These are phyloP conservation scores for Annulohypoxylon stygium DNA, from an alignment of 495 filamentous ascomycete genomes.

Conservation along the genomic window DNA sequence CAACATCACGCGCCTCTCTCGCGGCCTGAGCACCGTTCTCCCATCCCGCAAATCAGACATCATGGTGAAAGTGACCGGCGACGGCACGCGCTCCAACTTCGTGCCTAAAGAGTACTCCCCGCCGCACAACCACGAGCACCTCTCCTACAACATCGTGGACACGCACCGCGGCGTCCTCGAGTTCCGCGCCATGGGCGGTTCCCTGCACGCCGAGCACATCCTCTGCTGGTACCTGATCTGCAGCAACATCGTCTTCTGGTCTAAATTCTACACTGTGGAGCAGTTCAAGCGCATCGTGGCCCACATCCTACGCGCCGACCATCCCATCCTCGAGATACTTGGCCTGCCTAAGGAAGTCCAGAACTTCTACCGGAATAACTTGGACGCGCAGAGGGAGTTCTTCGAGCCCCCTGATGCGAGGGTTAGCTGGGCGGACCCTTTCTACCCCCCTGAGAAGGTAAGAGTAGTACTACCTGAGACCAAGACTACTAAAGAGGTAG, in stretches of 20 bases:
- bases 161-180: conserved; percentile 26
- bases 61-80: conserved; percentile 14
- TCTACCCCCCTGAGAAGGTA: background rate
- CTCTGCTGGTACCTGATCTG: background rate
- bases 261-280: background rate
- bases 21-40: background rate
- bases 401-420: background rate
- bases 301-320: background rate
- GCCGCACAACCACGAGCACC: background rate
- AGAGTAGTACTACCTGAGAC: too few species aligned
- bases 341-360: background rate
- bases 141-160: conserved; percentile 9
- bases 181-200: conserved; percentile 17
- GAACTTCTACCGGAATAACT: background rate
- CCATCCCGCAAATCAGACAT: conserved; percentile 3
- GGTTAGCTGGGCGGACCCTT: conserved; percentile 27
- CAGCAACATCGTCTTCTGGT: background rate
- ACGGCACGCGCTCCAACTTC: background rate
- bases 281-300: background rate
- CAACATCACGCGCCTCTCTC: background rate
- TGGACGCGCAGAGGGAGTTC: background rate
- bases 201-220: conserved; percentile 20
- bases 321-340: background rate
- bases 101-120: background rate
- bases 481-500: too few species aligned